These are phyloP conservation scores for Henckelia pumila DNA, from an alignment of 257 asterid genomes.

Conservation along the genomic window DNA sequence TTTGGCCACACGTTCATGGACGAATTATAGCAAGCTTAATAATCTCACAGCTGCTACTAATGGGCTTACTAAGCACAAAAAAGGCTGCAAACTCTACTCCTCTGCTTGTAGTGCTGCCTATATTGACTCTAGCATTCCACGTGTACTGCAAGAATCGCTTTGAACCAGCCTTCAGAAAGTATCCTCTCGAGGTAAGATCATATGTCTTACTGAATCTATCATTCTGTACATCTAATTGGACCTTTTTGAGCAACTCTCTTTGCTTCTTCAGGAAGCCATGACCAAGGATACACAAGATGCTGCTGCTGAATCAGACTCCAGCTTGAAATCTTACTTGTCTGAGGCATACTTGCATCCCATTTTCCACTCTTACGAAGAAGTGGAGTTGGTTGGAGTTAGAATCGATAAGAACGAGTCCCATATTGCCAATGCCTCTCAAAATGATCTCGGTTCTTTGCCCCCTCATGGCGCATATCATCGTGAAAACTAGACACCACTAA, in stretches of 20 bases:
- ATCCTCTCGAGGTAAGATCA: conserved; percentile 82
- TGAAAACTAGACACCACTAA: conserved; percentile 40
- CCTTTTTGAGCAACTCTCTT: conserved; percentile 7
- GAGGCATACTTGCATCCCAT: conserved; percentile 96
- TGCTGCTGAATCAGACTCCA: conserved; percentile 47
- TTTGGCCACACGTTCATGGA: conserved; percentile 95
- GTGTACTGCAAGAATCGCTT: conserved; percentile 90
- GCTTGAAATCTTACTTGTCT: conserved; percentile 62
- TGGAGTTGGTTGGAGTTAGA: conserved; percentile 58
- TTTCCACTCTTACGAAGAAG: conserved; percentile 81
- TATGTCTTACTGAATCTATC: not conserved
- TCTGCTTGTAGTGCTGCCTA: conserved; percentile 65
- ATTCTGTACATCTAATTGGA: not conserved
- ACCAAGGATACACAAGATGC: conserved; percentile 66
- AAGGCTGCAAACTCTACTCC: conserved; percentile 90
- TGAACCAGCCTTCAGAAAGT: conserved; percentile 88
- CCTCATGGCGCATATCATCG: conserved; percentile 28
- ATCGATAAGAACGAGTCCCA: conserved; percentile 40
- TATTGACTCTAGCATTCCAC: conserved; percentile 75
- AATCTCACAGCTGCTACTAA: conserved; percentile 79
- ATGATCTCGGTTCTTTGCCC: conserved; percentile 54
- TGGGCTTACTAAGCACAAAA: conserved; percentile 86
- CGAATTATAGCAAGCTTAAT: conserved; percentile 85
- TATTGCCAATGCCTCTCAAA: conserved; percentile 39
- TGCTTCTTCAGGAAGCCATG: conserved; percentile 75